Base-by-base conservation (phyloP, 1,284 basidiomycete genomes). In the Ganoderma meredithae region DNA sequence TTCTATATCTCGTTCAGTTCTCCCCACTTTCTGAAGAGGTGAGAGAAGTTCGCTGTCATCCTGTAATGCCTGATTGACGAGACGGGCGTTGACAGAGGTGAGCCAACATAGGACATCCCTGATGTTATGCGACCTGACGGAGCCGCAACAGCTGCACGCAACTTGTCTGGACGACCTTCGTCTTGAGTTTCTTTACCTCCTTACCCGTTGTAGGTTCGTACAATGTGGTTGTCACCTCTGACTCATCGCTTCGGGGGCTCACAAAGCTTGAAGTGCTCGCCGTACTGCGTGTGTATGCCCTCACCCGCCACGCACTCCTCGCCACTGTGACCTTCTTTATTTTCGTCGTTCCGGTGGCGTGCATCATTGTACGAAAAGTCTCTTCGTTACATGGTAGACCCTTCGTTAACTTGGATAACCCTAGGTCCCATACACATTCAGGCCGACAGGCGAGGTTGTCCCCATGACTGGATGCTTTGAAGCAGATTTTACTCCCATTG, bases 201-300 rank as follows among this genome's bases (percentile, higher is more conserved):
- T 15, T 39, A 3, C 55, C 55, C 33, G 9, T 58, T n/a, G 2
- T 58, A 36, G 36, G 55, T 58, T 39, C 8, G 55, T 39, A 12
- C 6, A 10, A 1, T 19, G 19, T 22, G 19, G 2, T 33, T 36
- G 12, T 4, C 33, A 22, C 9, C 12, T 33, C 25, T 17, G 15
- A 13, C 55, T 3, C 17, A n/a, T 9, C n/a, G 8, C 4, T 19
- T 33, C 13, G 17, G 5, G 17, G 7, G 17, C 55, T 39, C 5
- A 58, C 12, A 1, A 19, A 12, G 19, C 10, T 19, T 13, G 5
- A 10, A 58, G 55, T 39, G 7, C 55, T 58, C 12, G 55, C 33
- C 33, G 55, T 58, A 36, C 55, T 58, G n/a, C 55, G 55, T 58
- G 55, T 58, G 3, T 58, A 39, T 58, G 55, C 55, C 2, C 55